Base-by-base conservation (phyloP, 257 asterid genomes). In the Solanum ossicruentum region DNA sequence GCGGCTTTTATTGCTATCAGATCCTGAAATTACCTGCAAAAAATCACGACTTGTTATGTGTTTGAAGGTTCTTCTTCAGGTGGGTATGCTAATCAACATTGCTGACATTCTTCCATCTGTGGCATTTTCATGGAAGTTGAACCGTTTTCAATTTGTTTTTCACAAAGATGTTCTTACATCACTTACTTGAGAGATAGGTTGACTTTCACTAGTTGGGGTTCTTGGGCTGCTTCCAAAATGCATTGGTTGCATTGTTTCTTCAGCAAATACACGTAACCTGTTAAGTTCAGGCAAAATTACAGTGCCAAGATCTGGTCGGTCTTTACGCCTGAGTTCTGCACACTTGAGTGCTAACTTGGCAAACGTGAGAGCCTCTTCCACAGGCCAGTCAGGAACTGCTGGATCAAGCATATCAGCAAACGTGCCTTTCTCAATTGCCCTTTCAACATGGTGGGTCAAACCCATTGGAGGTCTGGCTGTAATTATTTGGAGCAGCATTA, bases 401-500 rank as follows among this genome's bases (percentile, higher is more conserved):
- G 97, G 97, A 72, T 94, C 99, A 52, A 95, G 98, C 93, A 92
- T 91, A 61, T 91, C 92, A 8, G 91, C 87, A 7, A 95, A 92
- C 5, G 91, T 94, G 43, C 98, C 98, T 63, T 84, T 93, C 91
- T 95, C 94, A 20, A 95, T 95, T 10, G 99, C 86, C 90, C 93
- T 92, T 86, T 92, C 96, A 23, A 94, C 91, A 16, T 94, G 97
- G 88, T 95, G 98, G 85, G 96, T 86, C 87, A 94, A 84, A 26
- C 98, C 99, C 99, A 95, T 95, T 10, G 98, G 98, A n/a, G 97
- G 80, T 89, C 86, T 92, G 20, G 98, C 94, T 51, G 98, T 95
- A 21, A 95, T 85, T 54, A 94, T 91, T 60, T 95, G 98, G 71
- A 95, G 98, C 86, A 95, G 90, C 95, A 93, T 91, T 20, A 95